These are phyloP conservation scores for Saturnispora galanensis DNA, from an alignment of 805 yeast species.

Conservation along the genomic window DNA sequence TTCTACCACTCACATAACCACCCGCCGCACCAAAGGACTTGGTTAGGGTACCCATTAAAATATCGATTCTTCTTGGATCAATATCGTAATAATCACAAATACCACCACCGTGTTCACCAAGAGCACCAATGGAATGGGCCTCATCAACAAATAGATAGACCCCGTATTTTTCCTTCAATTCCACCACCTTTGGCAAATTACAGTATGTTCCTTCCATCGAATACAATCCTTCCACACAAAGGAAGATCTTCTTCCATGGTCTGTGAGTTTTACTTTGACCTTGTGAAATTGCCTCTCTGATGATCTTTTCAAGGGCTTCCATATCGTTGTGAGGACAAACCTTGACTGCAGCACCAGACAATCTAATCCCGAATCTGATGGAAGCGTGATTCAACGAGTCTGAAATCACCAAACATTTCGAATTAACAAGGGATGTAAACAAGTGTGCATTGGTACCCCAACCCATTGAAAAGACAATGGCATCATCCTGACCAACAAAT, in stretches of 20 bases:
- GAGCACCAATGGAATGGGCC: constrained; percentile 98
- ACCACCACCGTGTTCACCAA: constrained; percentile 91
- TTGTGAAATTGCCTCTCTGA: constrained; percentile 78
- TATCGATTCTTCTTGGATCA: constrained; percentile 65
- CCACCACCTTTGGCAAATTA: constrained; percentile 66
- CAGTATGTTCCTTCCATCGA: constrained; percentile 90
- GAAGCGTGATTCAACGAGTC: constrained; percentile 96
- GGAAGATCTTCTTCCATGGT: constrained; percentile 84
- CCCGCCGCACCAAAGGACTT: constrained; percentile 99
- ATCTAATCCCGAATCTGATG: constrained; percentile 86
- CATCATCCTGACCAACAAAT: constrained; percentile 85
- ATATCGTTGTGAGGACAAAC: constrained; percentile 90
- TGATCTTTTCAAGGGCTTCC: constrained; percentile 61
- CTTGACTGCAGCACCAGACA: constrained; percentile 87
- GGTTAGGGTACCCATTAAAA: constrained; percentile 95
- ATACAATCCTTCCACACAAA: constrained; percentile 87
- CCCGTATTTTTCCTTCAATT: constrained; percentile 72
- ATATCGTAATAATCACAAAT: constrained; percentile 88
- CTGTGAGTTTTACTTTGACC: constrained; percentile 94
- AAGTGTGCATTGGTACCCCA: constrained; percentile 90
- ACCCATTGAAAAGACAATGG: constrained; percentile 85
- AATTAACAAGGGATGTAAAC: constrained; percentile 73
- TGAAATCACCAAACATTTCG: constrained; percentile 81
- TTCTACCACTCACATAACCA: constrained; percentile 83
- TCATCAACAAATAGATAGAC: constrained; percentile 90